A percentile compares a stretch with the other conserved stretches of the same genome.
These are phyloP conservation scores for Macaranga tanarius DNA, from an alignment of 441 rosid species.

Conservation along the genomic window DNA sequence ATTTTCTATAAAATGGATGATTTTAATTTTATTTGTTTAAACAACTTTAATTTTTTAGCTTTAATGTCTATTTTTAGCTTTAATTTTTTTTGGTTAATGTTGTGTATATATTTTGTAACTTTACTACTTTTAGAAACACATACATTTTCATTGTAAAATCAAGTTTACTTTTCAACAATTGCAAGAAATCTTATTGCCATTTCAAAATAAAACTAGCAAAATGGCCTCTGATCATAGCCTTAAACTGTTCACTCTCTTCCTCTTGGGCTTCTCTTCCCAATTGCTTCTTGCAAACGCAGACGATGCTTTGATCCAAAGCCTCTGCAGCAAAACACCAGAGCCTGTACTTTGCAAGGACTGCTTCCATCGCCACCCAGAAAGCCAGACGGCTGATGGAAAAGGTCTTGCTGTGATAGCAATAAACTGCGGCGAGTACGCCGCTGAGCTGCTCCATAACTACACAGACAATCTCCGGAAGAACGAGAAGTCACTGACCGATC, in stretches of 20 bases:
- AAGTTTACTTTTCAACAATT: too few relatives aligned
- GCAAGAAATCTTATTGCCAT: too few relatives aligned
- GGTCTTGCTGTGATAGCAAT: conserved; percentile 8
- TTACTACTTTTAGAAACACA: too few relatives aligned
- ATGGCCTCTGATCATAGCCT: not conserved
- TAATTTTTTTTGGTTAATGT: too few relatives aligned
- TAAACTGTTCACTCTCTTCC: not conserved
- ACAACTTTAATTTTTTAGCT: too few relatives aligned
- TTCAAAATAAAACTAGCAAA: too few relatives aligned
- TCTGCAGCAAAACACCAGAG: conserved; percentile 19
- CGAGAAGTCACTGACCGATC: not conserved
- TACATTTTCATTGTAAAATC: too few relatives aligned
- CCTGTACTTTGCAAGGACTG: conserved; percentile 7
- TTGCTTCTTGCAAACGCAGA: not conserved
- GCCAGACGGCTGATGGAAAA: not conserved
- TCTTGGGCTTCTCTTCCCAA: conserved; percentile 1
- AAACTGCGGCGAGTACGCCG: conserved; percentile 3
- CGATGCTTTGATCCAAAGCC: not conserved
- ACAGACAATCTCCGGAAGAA: not conserved
- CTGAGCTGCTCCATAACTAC: not conserved
- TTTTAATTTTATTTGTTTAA: too few relatives aligned
- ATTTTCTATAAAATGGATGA: too few relatives aligned
- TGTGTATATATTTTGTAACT: too few relatives aligned
- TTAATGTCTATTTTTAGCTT: too few relatives aligned
- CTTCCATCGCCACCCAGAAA: not conserved